Conservation (phyloP, 768 basidiomycete species). For the Polyporus arcularius region DNA sequence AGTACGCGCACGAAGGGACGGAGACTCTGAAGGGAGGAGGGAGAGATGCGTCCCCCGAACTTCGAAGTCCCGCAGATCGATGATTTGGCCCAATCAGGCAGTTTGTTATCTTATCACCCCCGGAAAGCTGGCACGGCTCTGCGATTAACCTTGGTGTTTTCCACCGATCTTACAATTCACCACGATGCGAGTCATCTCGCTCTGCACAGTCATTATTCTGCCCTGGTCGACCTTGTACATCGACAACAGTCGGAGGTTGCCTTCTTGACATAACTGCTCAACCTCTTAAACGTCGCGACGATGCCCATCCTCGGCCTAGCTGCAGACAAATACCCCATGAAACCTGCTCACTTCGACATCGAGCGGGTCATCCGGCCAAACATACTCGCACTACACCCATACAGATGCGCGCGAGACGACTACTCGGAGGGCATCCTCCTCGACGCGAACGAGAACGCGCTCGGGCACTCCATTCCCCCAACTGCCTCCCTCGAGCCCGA, state of each 20-base stretch:
- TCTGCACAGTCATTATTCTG: conserved; percentile 1
- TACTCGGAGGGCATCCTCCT: conserved; percentile 89
- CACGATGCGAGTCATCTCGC: conserved; percentile 5
- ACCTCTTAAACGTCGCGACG: not conserved
- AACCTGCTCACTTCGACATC: conserved; percentile 83
- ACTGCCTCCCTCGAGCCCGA: conserved; percentile 34
- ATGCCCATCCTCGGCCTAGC: conserved; percentile 71
- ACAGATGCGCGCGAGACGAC: conserved; percentile 96
- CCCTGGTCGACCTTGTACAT: not conserved
- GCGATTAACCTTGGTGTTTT: not conserved
- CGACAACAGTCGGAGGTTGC: too few species aligned
- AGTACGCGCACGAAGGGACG: too few species aligned
- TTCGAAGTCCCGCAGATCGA: too few species aligned
- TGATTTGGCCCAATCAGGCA: not conserved
- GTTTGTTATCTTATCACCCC: conserved; percentile 15
- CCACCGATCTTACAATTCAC: not conserved
- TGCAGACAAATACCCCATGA: conserved; percentile 40
- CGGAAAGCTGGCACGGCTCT: not conserved
- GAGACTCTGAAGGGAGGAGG: too few species aligned
- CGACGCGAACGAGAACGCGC: conserved; percentile 96
- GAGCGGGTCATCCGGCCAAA: conserved; percentile 88
- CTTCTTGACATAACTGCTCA: too few species aligned
- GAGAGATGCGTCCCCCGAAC: too few species aligned
- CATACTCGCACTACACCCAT: conserved; percentile 88
- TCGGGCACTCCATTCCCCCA: conserved; percentile 79